Evolutionary conservation across 768 basidiomycete species (phyloP).

Genomic region (Agaricus bisporus): DNA sequence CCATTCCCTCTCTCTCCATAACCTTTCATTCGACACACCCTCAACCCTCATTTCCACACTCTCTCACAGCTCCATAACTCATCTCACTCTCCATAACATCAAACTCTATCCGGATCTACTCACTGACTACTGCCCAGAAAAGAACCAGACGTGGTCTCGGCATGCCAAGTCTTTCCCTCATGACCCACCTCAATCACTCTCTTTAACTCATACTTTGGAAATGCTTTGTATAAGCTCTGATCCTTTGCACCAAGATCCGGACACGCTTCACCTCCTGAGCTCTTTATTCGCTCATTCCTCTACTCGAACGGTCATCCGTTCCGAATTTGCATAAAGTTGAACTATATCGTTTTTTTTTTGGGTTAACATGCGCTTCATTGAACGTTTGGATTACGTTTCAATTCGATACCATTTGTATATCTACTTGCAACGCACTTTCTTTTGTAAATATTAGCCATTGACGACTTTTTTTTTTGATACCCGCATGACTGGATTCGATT

Average conservation of each 20-base stretch:
- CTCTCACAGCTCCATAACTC: not conserved
- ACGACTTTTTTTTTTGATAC: no score
- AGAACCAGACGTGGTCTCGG: not conserved
- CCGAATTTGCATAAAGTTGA: not conserved
- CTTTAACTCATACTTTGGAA: no score
- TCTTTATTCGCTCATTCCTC: not conserved
- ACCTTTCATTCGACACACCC: not conserved
- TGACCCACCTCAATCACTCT: no score
- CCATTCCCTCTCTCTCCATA: not conserved
- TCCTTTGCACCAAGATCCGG: not conserved
- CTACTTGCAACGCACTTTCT: no score
- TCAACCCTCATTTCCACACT: not conserved
- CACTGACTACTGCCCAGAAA: not conserved
- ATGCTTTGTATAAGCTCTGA: not conserved
- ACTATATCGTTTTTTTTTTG: not conserved
- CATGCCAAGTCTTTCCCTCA: slow-evolving; percentile 2
- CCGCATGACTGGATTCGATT: no score
- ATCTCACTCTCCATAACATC: not conserved
- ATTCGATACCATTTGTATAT: no score
- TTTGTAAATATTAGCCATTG: no score
- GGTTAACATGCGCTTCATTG: not conserved
- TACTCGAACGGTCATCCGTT: not conserved
- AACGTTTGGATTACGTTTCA: no score
- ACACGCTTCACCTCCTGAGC: not conserved
- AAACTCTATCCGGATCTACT: not conserved